Conservation (phyloP, 1,284 basidiomycete species). For the Trichosporon sp. region DNA sequence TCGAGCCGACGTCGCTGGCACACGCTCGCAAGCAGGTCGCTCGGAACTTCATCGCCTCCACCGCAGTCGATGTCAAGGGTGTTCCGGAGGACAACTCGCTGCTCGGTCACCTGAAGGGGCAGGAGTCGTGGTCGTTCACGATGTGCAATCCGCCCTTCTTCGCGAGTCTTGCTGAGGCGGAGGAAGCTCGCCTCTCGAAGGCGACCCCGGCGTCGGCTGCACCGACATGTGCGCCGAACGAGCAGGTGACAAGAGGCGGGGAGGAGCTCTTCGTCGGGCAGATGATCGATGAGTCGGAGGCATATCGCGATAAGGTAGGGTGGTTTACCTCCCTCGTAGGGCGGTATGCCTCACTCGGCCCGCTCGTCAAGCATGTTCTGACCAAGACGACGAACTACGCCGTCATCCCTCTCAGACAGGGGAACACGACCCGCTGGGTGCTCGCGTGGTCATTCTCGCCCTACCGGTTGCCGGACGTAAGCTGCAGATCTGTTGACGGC, state of each 20-base stretch:
- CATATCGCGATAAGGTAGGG: conserved; percentile 59
- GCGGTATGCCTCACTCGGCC: conserved; percentile 71
- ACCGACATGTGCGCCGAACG: conserved; percentile 78
- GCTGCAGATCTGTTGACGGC: conserved; percentile 44
- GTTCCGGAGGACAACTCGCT: not conserved
- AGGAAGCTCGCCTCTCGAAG: conserved; percentile 65
- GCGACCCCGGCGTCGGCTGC: conserved; percentile 67
- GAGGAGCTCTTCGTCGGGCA: conserved; percentile 74
- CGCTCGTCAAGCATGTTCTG: conserved; percentile 66
- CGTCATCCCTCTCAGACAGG: conserved; percentile 77
- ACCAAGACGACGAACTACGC: conserved; percentile 77
- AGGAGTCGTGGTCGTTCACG: conserved; percentile 60
- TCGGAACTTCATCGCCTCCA: conserved; percentile 60
- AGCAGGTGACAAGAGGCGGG: conserved; percentile 85
- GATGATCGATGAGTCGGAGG: conserved; percentile 76
- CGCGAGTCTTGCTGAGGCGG: conserved; percentile 68
- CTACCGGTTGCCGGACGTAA: conserved; percentile 71
- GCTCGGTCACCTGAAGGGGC: conserved; percentile 2
- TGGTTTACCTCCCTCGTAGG: conserved; percentile 88
- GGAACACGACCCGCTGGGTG: conserved; percentile 84
- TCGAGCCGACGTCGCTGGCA: conserved; percentile 65
- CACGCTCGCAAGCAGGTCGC: conserved; percentile 64
- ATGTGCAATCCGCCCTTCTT: conserved; percentile 99
- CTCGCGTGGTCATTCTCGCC: conserved; percentile 78
- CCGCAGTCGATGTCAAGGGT: not conserved